Conservation (phyloP, 2,329 filamentous ascomycete species). For the Scedosporium minutisporum region DNA sequence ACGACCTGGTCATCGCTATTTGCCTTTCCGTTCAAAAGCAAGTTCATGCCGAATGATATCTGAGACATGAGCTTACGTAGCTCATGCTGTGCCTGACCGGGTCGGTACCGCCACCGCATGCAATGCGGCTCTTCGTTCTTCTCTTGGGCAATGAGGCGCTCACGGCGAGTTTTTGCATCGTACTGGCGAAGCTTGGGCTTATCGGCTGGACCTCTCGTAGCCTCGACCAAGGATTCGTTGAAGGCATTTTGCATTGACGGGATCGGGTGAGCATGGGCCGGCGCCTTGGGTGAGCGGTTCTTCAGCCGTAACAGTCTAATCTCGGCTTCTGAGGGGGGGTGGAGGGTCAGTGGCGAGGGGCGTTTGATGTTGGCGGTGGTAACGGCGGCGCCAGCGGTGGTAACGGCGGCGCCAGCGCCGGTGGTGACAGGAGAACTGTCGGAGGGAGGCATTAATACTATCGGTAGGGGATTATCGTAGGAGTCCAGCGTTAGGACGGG, state of each 20-base stretch:
- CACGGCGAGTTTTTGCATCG: constrained; percentile 53
- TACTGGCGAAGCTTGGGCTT: constrained; percentile 45
- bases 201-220: constrained; percentile 36
- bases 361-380: background rate
- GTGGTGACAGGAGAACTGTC: background rate
- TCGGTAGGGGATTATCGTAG: constrained; percentile 1
- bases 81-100: constrained; percentile 73
- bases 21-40: constrained; percentile 74
- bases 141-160: constrained; percentile 56
- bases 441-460: background rate
- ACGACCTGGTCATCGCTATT: constrained; percentile 85
- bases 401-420: background rate
- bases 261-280: constrained; percentile 51
- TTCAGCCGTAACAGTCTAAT: background rate
- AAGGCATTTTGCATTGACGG: constrained; percentile 71
- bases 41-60: constrained; percentile 86
- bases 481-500: background rate
- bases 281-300: background rate
- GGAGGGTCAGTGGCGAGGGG: background rate
- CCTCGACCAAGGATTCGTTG: constrained; percentile 70
- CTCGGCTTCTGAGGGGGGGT: background rate
- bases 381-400: background rate
- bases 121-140: constrained; percentile 63
- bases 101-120: constrained; percentile 65
- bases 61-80: constrained; percentile 85